phyloP scores from a whole-genome alignment of 345 rosid species.

The Geranium rotundifolium region DNA sequence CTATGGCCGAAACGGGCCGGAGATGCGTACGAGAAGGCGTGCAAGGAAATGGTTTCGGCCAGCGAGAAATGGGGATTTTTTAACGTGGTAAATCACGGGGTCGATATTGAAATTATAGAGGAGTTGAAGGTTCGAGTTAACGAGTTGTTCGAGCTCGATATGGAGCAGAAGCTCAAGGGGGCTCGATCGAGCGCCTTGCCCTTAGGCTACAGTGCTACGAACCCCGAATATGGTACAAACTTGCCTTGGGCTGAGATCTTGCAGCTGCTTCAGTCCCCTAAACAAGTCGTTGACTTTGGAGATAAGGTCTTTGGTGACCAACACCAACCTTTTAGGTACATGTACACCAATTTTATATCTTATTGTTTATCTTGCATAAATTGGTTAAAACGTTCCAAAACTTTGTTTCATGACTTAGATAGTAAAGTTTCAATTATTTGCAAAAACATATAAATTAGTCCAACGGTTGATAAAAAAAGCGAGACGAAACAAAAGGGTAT shows the following conservation, averaged over 20 bases:
- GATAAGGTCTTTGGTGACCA: slow-evolving; percentile 1
- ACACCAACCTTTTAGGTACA: slow-evolving; percentile 6
- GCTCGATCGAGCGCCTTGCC: slow-evolving; percentile 1
- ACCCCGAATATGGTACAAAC: background rate
- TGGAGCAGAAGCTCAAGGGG: slow-evolving; percentile 5
- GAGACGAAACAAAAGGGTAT: too few relatives aligned
- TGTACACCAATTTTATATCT: background rate
- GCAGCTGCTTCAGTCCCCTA: slow-evolving; percentile 1
- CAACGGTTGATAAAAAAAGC: too few relatives aligned
- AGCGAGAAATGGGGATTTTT: slow-evolving; percentile 4
- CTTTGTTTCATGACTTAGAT: too few relatives aligned
- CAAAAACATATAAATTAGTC: too few relatives aligned
- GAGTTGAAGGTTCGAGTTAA: background rate
- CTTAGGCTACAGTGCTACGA: slow-evolving; percentile 3
- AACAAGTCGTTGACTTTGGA: background rate
- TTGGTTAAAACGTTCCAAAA: too few relatives aligned
- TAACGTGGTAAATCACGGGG: slow-evolving; percentile 2
- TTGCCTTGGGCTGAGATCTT: slow-evolving; percentile 4
- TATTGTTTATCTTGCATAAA: background rate
- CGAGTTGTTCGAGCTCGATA: background rate
- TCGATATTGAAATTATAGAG: background rate
- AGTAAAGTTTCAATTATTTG: too few relatives aligned
- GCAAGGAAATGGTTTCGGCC: slow-evolving; percentile 1
- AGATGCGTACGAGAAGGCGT: background rate
- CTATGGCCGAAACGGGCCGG: background rate